Conservation (phyloP, 768 basidiomycete genomes). For the Tephrocybe sp. region DNA sequence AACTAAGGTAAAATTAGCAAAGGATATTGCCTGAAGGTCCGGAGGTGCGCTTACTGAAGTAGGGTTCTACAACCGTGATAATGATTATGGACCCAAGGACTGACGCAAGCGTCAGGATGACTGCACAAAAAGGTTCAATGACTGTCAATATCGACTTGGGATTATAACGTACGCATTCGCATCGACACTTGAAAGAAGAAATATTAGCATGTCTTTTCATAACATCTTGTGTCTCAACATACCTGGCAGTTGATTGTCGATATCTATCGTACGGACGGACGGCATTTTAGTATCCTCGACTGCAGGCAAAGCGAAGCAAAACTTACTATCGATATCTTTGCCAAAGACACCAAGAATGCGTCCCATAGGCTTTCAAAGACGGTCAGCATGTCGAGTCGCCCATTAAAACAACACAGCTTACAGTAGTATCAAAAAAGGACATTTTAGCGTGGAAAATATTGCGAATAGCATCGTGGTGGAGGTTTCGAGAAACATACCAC, state of each 20-base stretch:
- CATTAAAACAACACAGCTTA: slow-evolving; percentile 17
- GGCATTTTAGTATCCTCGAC: not conserved
- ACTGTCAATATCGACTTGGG: not conserved
- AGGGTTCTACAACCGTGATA: slow-evolving; percentile 56
- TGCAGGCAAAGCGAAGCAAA: not conserved
- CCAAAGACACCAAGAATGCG: slow-evolving; percentile 62
- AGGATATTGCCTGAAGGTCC: not conserved
- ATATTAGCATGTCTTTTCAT: not conserved
- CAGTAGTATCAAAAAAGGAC: slow-evolving; percentile 75
- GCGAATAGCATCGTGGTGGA: slow-evolving; percentile 54
- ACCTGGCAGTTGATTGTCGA: slow-evolving; percentile 63
- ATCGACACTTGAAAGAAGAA: slow-evolving; percentile 41
- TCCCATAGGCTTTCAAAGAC: slow-evolving; percentile 44
- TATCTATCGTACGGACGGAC: slow-evolving; percentile 35
- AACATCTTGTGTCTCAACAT: slow-evolving; percentile 12
- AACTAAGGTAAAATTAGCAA: slow-evolving; percentile 29
- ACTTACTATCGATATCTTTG: slow-evolving; percentile 61
- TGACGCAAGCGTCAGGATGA: slow-evolving; percentile 46
- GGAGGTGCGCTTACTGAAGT: slow-evolving; percentile 46
- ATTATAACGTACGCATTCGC: slow-evolving; percentile 45
- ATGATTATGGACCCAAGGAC: slow-evolving; percentile 52
- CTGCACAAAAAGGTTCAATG: slow-evolving; percentile 23
- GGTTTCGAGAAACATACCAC: slow-evolving; percentile 55
- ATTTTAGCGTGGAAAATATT: slow-evolving; percentile 70
- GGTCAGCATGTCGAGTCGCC: not conserved